phyloP scores from a whole-genome alignment of 257 asterid genomes.

The Solanum ossicruentum region DNA sequence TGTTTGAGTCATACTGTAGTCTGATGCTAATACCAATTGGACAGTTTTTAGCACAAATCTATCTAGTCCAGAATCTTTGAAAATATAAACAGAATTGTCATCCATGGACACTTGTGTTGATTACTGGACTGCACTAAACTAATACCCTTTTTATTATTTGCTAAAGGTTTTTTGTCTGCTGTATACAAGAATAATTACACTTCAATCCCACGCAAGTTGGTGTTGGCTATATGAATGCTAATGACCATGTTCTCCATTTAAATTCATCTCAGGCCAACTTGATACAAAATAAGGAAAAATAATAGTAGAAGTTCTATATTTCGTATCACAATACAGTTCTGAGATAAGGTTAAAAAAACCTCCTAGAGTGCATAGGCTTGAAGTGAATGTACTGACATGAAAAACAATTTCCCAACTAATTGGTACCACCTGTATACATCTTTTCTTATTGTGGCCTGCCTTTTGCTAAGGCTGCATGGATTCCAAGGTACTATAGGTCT shows the following conservation, averaged over 20 bases:
- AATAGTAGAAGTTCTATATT: not conserved
- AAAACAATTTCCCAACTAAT: not conserved
- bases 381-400: not conserved
- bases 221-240: not conserved
- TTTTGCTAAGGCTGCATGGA: not conserved
- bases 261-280: not conserved
- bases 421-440: not conserved
- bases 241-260: not conserved
- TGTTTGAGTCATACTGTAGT: not conserved
- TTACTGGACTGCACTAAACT: not conserved
- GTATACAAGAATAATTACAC: not conserved
- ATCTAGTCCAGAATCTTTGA: not conserved
- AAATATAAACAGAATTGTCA: not conserved
- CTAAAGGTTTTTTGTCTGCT: not conserved
- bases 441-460: not conserved
- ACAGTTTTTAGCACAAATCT: not conserved
- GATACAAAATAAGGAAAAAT: not conserved
- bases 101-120: not conserved
- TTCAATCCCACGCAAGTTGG: not conserved
- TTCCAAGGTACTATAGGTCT: not conserved
- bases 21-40: not conserved
- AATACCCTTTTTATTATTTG: not conserved
- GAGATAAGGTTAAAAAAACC: not conserved
- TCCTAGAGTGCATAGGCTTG: not conserved
- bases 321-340: not conserved